Evolutionary conservation across 1,284 basidiomycete species (phyloP).

Genomic region (Inonotus hispidus): DNA sequence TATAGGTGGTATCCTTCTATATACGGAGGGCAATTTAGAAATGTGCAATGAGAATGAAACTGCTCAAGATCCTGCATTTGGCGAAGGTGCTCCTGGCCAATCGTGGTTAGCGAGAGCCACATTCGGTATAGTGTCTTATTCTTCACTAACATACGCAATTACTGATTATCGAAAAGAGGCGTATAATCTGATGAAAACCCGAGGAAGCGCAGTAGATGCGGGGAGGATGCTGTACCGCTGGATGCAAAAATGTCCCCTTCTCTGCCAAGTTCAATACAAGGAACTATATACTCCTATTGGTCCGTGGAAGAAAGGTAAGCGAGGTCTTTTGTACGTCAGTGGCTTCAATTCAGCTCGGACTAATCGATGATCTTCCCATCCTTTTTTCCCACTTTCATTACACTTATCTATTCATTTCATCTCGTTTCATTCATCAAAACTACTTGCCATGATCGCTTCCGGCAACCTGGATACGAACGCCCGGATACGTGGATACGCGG

Average conservation of each 20-base stretch:
- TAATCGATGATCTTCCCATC: background rate
- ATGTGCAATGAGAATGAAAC: slow-evolving; percentile 18
- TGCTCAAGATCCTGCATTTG: slow-evolving; percentile 14
- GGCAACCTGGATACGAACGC: background rate
- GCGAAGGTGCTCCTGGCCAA: slow-evolving; percentile 17
- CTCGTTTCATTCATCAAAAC: background rate
- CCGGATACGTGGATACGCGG: background rate
- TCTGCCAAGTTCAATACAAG: slow-evolving; percentile 14
- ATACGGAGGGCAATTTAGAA: slow-evolving; percentile 20
- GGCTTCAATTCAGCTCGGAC: background rate
- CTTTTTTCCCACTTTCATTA: background rate
- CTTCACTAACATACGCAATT: background rate
- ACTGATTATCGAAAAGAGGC: slow-evolving; percentile 13
- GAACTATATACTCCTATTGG: slow-evolving; percentile 20
- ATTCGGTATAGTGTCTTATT: slow-evolving; percentile 12
- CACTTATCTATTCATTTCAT: background rate
- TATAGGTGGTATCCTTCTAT: slow-evolving; percentile 20
- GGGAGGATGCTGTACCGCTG: slow-evolving; percentile 10
- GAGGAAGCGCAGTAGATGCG: slow-evolving; percentile 14
- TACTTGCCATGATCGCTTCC: background rate
- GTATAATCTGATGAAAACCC: slow-evolving; percentile 17
- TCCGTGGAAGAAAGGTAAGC: slow-evolving; percentile 20
- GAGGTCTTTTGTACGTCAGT: too few species aligned
- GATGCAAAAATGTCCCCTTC: slow-evolving; percentile 13
- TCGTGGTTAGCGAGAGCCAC: slow-evolving; percentile 19